Evolutionary conservation across 306 rosid genomes (phyloP).

Genomic region (Prunus campanulata): DNA sequence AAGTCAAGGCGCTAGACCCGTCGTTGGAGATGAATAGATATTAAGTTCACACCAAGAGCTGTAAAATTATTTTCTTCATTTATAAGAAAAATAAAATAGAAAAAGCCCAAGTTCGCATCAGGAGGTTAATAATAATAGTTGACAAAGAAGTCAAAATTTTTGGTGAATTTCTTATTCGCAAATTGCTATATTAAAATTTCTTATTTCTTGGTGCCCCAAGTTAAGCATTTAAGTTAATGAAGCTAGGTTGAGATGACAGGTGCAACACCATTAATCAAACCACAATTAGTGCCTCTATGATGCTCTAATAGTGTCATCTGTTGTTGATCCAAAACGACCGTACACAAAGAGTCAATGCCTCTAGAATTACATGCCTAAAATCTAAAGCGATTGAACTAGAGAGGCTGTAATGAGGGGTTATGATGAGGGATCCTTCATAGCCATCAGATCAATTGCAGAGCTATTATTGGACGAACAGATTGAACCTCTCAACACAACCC

Average conservation of each 20-base stretch:
- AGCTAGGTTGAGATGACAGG: conserved; percentile 1
- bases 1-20: no score
- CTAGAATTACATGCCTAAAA: no score
- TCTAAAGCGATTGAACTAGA: no score
- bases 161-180: conserved; percentile 20
- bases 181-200: conserved; percentile 21
- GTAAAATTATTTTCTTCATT: background rate
- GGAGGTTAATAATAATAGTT: background rate
- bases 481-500: no score
- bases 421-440: no score
- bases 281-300: conserved; percentile 1
- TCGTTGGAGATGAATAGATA: background rate
- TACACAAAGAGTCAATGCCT: background rate
- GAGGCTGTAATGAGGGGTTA: no score
- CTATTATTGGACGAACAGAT: no score
- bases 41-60: background rate
- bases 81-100: no score
- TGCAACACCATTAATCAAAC: background rate
- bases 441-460: no score
- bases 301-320: background rate
- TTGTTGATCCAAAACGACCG: background rate
- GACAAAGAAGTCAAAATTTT: conserved; percentile 24
- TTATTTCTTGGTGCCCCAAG: conserved; percentile 11
- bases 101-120: background rate
- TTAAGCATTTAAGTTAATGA: background rate